phyloP scores from a whole-genome alignment of 73 alveolate species.

The Tetrahymena borealis region DNA sequence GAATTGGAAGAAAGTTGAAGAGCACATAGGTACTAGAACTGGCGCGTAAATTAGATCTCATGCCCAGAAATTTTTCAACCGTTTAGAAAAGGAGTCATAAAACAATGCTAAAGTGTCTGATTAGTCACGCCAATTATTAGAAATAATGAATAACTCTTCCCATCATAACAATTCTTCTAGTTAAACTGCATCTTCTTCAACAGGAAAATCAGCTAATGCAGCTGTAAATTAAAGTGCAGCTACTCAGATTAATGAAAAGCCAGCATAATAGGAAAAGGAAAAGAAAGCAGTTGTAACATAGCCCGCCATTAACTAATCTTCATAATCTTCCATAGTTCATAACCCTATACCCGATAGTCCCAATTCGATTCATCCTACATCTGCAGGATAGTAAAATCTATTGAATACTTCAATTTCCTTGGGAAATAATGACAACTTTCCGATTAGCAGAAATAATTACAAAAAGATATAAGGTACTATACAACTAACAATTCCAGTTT shows the following conservation, averaged over 20 bases:
- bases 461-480: background rate
- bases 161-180: background rate
- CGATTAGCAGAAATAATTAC: background rate
- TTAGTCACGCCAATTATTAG: background rate
- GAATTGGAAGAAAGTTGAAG: constrained; percentile 74
- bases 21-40: constrained; percentile 63
- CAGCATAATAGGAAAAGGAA: background rate
- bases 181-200: background rate
- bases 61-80: constrained; percentile 71
- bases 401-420: background rate
- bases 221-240: background rate
- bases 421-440: background rate
- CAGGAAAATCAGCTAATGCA: too few relatives aligned
- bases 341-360: background rate
- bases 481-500: background rate
- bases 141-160: background rate
- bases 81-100: constrained; percentile 42
- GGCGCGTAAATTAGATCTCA: constrained; percentile 72
- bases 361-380: background rate
- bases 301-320: background rate
- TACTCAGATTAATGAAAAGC: background rate
- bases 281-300: background rate
- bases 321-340: background rate
- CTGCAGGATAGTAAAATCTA: background rate
- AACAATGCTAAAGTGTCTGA: background rate